Base-by-base conservation (phyloP, 129 eudicot genomes). In the Deinandra increscens region DNA sequence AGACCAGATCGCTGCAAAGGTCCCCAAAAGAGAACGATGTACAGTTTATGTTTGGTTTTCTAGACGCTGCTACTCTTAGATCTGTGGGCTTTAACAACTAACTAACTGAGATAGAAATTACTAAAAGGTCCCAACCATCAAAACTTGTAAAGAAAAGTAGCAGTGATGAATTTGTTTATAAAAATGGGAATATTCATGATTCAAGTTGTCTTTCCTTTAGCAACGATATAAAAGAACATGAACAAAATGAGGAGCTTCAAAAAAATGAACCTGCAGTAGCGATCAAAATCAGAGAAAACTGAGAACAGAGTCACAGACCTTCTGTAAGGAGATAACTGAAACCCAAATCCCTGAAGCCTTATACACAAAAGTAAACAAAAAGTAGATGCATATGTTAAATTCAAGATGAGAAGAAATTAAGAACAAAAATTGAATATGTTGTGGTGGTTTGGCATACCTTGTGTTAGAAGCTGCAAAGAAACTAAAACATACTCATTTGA, bases 11-110 rank as follows among this genome's bases (percentile, higher is more conserved):
- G 72, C 63, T 88, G 59, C 86, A 75, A 38, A 78, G 62, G 31
- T 45, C 82, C 73, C 81, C 86, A 39, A 62, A 64, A 60, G 77
- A 72, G 74, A 77, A 61, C 43, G 70, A 81, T 81, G 56, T 33
- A 78, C 83, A 70, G 53, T 66, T 85, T 41, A 84, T 75, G 78
- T 88, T 88, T 70, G 91, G 95, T 69, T 80, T 91, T 53, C 54
- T 88, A 64, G 87, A 81, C 75, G 73, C 82, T 54, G 95, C 67
- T 64, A 72, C 90, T 55, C 68, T 79, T 45, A 76, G 78, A 81
- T 79, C 87, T 36, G 86, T 79, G 69, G 85, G 88, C 62, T 56
- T 62, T 65, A 71, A 64, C 46, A 49, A 66, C 50, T 60, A 19
- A 69, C 55, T 68, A 77, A 70, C 75, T 38, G 67, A 79, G 36